phyloP scores from a whole-genome alignment of 176 grass and related monocot genomes.

The Ensete glaucum region DNA sequence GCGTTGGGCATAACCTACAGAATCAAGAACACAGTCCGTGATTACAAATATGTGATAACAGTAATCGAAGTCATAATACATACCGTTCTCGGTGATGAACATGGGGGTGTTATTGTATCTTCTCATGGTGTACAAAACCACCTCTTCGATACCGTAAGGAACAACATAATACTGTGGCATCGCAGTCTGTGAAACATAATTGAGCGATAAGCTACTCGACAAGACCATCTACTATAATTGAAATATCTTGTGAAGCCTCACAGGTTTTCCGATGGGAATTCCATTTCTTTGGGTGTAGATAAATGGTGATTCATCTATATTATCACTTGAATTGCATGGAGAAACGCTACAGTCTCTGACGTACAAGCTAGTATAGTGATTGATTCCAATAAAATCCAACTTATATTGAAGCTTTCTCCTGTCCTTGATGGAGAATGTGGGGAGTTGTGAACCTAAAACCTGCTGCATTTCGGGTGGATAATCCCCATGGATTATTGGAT shows the following conservation, averaged over 20 bases:
- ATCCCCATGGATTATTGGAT: constrained; percentile 40
- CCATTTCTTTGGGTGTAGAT: constrained; percentile 13
- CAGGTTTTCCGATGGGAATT: constrained; percentile 29
- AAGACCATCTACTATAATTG: too few relatives aligned
- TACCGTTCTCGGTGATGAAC: constrained; percentile 71
- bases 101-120: constrained; percentile 71
- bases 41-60: too few relatives aligned
- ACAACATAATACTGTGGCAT: constrained; percentile 48
- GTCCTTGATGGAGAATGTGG: constrained; percentile 28
- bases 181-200: constrained; percentile 33
- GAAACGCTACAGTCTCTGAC: constrained; percentile 43
- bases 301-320: constrained; percentile 31
- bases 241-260: constrained; percentile 9
- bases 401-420: constrained; percentile 32
- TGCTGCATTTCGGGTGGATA: constrained; percentile 50
- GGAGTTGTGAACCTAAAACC: constrained; percentile 28
- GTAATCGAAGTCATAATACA: neutral
- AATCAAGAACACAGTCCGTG: too few relatives aligned
- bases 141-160: constrained; percentile 51
- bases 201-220: too few relatives aligned
- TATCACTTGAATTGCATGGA: constrained; percentile 21
- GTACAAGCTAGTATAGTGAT: constrained; percentile 47
- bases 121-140: constrained; percentile 44
- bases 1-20: too few relatives aligned
- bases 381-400: constrained; percentile 53